These are phyloP conservation scores for Salix viminalis DNA, from an alignment of 345 rosid genomes.

Conservation along the genomic window DNA sequence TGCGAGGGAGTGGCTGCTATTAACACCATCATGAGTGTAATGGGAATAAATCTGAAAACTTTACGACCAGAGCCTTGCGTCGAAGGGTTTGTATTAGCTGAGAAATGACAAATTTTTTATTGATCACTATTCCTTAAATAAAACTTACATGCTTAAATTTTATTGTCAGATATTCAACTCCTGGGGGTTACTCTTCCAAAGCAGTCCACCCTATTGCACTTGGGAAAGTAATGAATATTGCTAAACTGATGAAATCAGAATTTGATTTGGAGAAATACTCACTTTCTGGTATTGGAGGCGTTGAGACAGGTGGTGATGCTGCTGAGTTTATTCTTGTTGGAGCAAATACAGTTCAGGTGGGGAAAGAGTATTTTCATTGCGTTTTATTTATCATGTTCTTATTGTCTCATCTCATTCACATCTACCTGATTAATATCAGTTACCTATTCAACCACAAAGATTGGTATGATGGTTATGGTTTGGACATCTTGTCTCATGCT, in stretches of 20 bases:
- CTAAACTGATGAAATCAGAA: constrained; percentile 83
- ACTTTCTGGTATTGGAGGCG: constrained; percentile 93
- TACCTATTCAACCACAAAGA: neutral
- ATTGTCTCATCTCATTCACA: neutral
- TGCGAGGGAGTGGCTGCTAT: constrained; percentile 88
- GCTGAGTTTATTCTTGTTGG: constrained; percentile 95
- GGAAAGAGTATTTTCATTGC: neutral
- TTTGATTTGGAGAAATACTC: constrained; percentile 52
- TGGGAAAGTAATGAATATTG: constrained; percentile 83
- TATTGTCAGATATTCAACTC: constrained; percentile 77
- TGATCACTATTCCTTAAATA: neutral
- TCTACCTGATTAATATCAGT: neutral
- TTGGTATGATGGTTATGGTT: neutral
- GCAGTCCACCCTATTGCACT: constrained; percentile 97
- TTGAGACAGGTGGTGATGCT: constrained; percentile 88
- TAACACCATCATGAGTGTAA: constrained; percentile 93
- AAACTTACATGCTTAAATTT: constrained; percentile 12
- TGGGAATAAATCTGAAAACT: constrained; percentile 84
- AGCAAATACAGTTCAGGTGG: constrained; percentile 92
- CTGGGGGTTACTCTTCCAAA: constrained; percentile 92
- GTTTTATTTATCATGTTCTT: neutral
- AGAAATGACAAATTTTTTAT: neutral
- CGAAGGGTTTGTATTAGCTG: constrained; percentile 67
- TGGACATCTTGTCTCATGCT: neutral
- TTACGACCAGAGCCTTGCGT: constrained; percentile 95